Base-by-base conservation (phyloP, 352 stramenopile species). In the Globisporangium alternatum region DNA sequence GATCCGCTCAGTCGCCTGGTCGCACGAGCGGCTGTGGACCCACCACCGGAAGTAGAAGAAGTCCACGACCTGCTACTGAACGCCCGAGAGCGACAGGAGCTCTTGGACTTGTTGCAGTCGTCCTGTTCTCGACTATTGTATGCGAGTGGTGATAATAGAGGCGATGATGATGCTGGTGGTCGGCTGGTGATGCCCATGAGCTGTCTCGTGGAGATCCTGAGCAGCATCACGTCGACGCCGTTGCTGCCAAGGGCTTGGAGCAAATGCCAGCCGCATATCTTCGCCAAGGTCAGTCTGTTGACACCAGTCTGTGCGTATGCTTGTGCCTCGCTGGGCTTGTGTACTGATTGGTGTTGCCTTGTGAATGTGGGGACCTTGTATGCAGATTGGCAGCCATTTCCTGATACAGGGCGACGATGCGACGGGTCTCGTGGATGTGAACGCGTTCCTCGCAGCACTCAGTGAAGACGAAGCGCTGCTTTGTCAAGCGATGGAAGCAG, bases 21-120 rank as follows among this genome's bases (percentile, higher is more conserved):
- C 2, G 61, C 67, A 13, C 67, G 41, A 21, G 28, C 64, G 30
- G 47, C 65, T 0, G 57, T 77, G 17, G 72, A 83, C 41, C 66
- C 70, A 5, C 69, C 75, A 2, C 80, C 78, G 0, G 54, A 71
- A 47, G 58, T 90, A 28, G 81, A 90, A 68, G 64, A 74, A 54
- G 56, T 41, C 6, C 72, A 92, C 39, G 60, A 65, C 3, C 5
- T 89, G 15, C 56, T 76, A 17, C 57, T 92, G 39, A 91, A 86
- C 60, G 37, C 60, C 19, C 75, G 71, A 6, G 83, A 92, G 62
- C 51, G 60, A 0, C 35, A 66, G 5, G 35, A 44, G 51, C 64
- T 94, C 25, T 22, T 39, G 8, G 56, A 69, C 12, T 47, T 56
- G 22, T 57, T 86, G 8, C 35, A 58, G 52, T 9, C 31, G 12